Conservation (phyloP, 192 early-diverging fungal species). For the Umbelopsis vinacea region DNA sequence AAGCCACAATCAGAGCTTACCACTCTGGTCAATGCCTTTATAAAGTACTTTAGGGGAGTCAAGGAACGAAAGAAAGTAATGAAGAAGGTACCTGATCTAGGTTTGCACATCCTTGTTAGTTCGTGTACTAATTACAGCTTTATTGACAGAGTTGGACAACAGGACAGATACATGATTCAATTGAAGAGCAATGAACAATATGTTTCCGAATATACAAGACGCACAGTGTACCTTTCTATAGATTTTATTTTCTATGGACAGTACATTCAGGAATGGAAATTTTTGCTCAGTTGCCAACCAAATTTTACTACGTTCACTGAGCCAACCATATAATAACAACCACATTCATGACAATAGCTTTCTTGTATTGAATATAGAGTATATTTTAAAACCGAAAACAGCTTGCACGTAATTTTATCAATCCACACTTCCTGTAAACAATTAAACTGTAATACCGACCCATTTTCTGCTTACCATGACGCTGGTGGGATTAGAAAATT, state of each 20-base stretch:
- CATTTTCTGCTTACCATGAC: too few relatives aligned
- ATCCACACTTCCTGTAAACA: too few relatives aligned
- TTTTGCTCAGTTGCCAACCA: not conserved
- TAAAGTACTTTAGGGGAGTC: slow-evolving; percentile 1
- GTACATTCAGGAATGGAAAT: not conserved
- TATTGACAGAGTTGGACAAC: slow-evolving; percentile 4
- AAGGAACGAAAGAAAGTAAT: not conserved
- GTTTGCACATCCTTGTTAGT: not conserved
- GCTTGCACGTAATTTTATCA: too few relatives aligned
- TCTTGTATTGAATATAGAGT: too few relatives aligned
- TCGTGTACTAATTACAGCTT: not conserved
- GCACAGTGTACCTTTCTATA: not conserved
- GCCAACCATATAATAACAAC: too few relatives aligned
- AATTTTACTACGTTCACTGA: not conserved
- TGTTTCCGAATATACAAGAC: not conserved
- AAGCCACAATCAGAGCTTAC: not conserved
- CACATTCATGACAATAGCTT: too few relatives aligned
- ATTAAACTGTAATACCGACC: too few relatives aligned
- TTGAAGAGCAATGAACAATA: not conserved
- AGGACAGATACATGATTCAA: not conserved
- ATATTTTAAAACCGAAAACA: too few relatives aligned
- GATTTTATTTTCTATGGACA: not conserved
- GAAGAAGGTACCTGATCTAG: not conserved
- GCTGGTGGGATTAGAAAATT: too few relatives aligned
- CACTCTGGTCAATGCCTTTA: slow-evolving; percentile 8